phyloP scores from a whole-genome alignment of 768 basidiomycete species.

The Pulveroboletus frians region DNA sequence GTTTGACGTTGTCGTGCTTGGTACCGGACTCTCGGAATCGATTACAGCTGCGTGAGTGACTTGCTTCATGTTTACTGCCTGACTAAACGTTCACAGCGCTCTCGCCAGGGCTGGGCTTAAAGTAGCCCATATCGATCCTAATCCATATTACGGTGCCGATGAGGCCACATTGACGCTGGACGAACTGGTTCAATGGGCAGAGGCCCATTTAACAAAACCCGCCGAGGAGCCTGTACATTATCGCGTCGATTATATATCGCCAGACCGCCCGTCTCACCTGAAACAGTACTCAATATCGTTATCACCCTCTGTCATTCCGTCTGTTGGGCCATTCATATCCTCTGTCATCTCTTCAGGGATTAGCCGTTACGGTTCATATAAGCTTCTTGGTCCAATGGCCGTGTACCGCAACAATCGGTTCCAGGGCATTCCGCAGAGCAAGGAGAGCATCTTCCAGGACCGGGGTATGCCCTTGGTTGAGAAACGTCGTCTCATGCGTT shows the following conservation, averaged over 20 bases:
- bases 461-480: constrained; percentile 70
- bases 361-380: constrained; percentile 86
- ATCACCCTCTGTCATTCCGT: constrained; percentile 76
- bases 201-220: constrained; percentile 28
- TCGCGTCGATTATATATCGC: constrained; percentile 37
- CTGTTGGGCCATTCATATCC: constrained; percentile 72
- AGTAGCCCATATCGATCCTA: constrained; percentile 83
- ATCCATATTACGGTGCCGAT: constrained; percentile 78
- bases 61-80: constrained; percentile 1
- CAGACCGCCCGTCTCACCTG: constrained; percentile 45
- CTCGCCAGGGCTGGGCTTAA: constrained; percentile 84
- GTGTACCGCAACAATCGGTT: constrained; percentile 48
- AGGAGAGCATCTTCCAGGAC: constrained; percentile 91
- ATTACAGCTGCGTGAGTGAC: constrained; percentile 79
- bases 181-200: constrained; percentile 72
- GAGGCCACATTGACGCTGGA: constrained; percentile 79
- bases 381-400: constrained; percentile 67
- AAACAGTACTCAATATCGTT: constrained; percentile 84
- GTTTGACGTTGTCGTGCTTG: constrained; percentile 67
- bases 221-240: constrained; percentile 14
- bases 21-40: constrained; percentile 81
- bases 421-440: constrained; percentile 78
- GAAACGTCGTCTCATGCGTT: constrained; percentile 89
- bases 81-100: constrained; percentile 46
- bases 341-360: constrained; percentile 79